Evolutionary conservation across 2,329 filamentous ascomycete genomes (phyloP).

Genomic region (Pyrenochaeta sp.): DNA sequence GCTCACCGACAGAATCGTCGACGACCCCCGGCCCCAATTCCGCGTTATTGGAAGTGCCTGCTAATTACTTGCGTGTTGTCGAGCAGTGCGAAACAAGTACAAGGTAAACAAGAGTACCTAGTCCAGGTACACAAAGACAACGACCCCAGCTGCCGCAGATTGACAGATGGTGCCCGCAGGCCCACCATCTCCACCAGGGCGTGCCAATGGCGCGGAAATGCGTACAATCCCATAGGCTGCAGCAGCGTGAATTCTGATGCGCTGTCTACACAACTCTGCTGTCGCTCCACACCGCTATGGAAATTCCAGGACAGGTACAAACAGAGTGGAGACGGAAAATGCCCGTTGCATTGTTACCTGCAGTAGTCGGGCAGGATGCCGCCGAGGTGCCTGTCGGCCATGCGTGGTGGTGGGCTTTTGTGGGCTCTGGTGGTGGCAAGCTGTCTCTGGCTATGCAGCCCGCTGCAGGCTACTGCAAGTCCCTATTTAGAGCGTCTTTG

Average conservation of each 20-base stretch:
- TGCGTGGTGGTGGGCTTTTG: too few species aligned
- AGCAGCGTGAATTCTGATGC: constrained; percentile 22
- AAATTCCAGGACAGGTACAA: constrained; percentile 35
- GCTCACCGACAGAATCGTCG: too few species aligned
- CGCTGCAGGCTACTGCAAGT: constrained; percentile 39
- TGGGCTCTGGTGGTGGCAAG: constrained; percentile 31
- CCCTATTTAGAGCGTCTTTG: constrained; percentile 15
- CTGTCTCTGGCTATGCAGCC: constrained; percentile 19
- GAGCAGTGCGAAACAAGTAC: constrained; percentile 6
- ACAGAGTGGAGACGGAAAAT: constrained; percentile 32
- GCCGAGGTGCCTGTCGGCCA: constrained; percentile 32
- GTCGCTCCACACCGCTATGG: constrained; percentile 39
- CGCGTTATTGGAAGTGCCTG: too few species aligned
- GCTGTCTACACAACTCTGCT: constrained; percentile 32
- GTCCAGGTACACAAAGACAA: constrained; percentile 5
- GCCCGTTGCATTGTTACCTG: constrained; percentile 33
- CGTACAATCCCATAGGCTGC: constrained; percentile 27
- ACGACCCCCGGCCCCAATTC: constrained; percentile 15
- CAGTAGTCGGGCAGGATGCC: constrained; percentile 34
- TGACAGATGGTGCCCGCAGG: constrained; percentile 20
- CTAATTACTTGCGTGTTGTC: constrained; percentile 14
- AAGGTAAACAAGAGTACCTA: constrained; percentile 16
- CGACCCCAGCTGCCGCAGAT: constrained; percentile 22
- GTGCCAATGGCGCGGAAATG: too few species aligned
- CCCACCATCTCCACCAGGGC: constrained; percentile 34